Base-by-base conservation (phyloP, 139 green algal species). In the Chlorella sorokiniana region DNA sequence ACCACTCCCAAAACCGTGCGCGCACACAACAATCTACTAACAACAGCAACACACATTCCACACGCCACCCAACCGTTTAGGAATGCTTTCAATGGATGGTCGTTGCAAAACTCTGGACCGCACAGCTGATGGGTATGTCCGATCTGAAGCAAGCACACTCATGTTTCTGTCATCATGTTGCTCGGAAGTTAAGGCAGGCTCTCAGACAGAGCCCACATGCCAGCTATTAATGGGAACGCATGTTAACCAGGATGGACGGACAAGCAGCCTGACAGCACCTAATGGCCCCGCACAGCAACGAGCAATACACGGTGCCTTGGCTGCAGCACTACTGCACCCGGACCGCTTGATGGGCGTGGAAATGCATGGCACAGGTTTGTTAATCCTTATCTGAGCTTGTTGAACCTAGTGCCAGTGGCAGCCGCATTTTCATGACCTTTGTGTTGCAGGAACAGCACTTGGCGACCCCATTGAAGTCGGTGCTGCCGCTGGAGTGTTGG, bases 381-480 rank as follows among this genome's bases (percentile, higher is more conserved):
- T n/a, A 22, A 29, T 65, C 56, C 6, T 65, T 65, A 22, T 22
- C 56, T 65, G n/a, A 52, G 37, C 35, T 48, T 1, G 4, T 64
- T 16, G 5, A 20, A 31, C 7, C 14, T 42, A 25, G 37, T 48
- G 20, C 2, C 31, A 31, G 2, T 16, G 25, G 27, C 33, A 18
- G 37, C 18, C 27, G 41, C 3, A 27, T 33, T 33, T 72, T 48
- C 33, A 3, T 51, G 1, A 51, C 37, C 33, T 51, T 0, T 35
- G 7, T n/a, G 10, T 1, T 76, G 35, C 71, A 16, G 95, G 95
- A 31, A 98, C 95, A 20, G 79, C 93, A 20, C 86, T 98, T 51
- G 95, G 95, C 11, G 95, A 97, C 81, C 93, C 94, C 38, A 97
- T 97, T 54, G 94, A 98, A 81, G 65, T 97, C 1, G 91, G 91